Evolutionary conservation across 2,329 filamentous ascomycete genomes (phyloP).

Genomic region (Fragosphaeria purpurea): DNA sequence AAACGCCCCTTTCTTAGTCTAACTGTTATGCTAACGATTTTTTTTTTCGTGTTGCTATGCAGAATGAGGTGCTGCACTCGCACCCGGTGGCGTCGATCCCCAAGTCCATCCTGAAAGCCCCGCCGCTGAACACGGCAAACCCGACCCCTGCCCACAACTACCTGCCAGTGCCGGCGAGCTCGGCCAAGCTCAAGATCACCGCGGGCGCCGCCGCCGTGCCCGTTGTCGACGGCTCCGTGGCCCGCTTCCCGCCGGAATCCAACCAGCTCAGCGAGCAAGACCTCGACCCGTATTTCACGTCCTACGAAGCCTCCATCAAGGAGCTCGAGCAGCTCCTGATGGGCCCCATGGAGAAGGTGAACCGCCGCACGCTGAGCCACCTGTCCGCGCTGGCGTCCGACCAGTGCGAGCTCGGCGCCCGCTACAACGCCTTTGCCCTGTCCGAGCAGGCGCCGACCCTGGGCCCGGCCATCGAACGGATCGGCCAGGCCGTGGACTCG

Average conservation of each 20-base stretch:
- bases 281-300: conserved; percentile 89
- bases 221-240: conserved; percentile 17
- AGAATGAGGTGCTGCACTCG: conserved; percentile 93
- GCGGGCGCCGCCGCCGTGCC: conserved; percentile 18
- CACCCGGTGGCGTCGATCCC: conserved; percentile 85
- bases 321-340: conserved; percentile 81
- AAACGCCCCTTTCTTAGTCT: too few species aligned
- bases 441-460: conserved; percentile 85
- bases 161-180: conserved; percentile 75
- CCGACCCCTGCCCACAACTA: conserved; percentile 77
- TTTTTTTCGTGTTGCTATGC: background rate
- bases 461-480: conserved; percentile 83
- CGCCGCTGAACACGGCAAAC: conserved; percentile 91
- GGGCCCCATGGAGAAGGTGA: conserved; percentile 94
- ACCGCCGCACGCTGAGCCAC: conserved; percentile 78
- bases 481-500: conserved; percentile 88
- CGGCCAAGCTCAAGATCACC: conserved; percentile 68
- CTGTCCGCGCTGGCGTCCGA: conserved; percentile 76
- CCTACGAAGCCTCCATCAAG: conserved; percentile 84
- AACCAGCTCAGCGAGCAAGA: conserved; percentile 76
- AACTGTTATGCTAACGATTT: too few species aligned
- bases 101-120: conserved; percentile 87
- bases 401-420: conserved; percentile 84
- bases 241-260: conserved; percentile 70
- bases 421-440: conserved; percentile 92